Base-by-base conservation (phyloP, 1,139 yeast species). In the Protomyces gravidus region DNA sequence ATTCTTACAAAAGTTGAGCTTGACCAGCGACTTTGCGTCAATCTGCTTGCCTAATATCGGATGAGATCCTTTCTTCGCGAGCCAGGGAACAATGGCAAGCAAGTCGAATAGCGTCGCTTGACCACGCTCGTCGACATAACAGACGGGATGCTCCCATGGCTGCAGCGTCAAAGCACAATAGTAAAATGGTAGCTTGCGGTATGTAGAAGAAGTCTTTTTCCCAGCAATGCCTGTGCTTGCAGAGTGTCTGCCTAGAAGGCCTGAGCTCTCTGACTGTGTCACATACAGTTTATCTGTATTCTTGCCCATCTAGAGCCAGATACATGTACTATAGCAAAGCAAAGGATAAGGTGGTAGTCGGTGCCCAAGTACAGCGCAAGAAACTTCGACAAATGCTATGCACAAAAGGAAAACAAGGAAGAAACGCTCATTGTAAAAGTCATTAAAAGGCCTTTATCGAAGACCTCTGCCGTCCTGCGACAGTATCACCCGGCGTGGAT, bases 211-310 rank as follows among this genome's bases (percentile, higher is more conserved):
- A 3, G 53, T 59, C 15, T 53, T 58, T 11, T 52, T 53, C 28
- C 58, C 50, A 21, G 67, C 64, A n/a, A 67, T 67, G 3, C 70
- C 71, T n/a, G 71, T 67, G 2, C 70, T 58, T 5, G 66, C 55
- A 25, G 64, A 67, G 30, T 71, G 67, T 51, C 68, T 65, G 49
- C 69, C 71, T 5, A 69, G 68, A 2, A 65, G 63, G 17, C 66
- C 65, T 6, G 59, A 58, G 50, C 52, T 50, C 42, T 58, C 63
- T 1, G 74, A 70, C 45, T 71, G 74, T 2, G 75, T 73, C 17
- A 73, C 68, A 62, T 67, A 73, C 13, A 72, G 64, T 61, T 73
- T 73, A 60, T 73, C 76, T 1, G 75, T 73, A 51, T 71, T 71
- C 60, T 71, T 72, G 27, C 76, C 76, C 76, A 73, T 73, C 36